A percentile compares a stretch with the other conserved stretches of the same genome.
These are phyloP conservation scores for Trichoderma sp. DNA, from an alignment of 2,329 filamentous ascomycete species.

Conservation along the genomic window DNA sequence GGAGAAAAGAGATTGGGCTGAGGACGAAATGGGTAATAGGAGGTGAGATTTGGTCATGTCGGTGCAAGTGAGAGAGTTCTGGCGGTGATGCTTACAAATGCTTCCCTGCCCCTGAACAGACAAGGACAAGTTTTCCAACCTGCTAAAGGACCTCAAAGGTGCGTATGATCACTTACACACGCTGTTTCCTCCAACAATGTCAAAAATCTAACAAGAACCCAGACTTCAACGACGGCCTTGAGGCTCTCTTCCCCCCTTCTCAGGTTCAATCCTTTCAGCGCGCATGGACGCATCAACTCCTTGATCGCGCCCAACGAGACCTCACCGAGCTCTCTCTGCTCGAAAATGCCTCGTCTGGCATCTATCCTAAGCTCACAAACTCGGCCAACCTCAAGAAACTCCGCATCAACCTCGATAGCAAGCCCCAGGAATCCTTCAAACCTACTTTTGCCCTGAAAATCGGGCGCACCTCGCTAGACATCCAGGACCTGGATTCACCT, in stretches of 20 bases:
- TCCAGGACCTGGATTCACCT: conserved; percentile 17
- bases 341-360: conserved; percentile 40
- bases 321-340: conserved; percentile 41
- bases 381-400: conserved; percentile 45
- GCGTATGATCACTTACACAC: background rate
- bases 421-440: conserved; percentile 39
- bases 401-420: conserved; percentile 45
- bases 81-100: background rate
- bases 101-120: conserved; percentile 28
- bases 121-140: conserved; percentile 43
- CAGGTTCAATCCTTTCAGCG: conserved; percentile 43
- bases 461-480: conserved; percentile 31
- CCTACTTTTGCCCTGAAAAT: conserved; percentile 44
- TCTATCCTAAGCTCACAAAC: conserved; percentile 42
- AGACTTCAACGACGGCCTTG: conserved; percentile 49
- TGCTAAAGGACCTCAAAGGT: conserved; percentile 43
- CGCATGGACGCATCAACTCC: conserved; percentile 46
- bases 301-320: conserved; percentile 44
- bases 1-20: conserved; percentile 35
- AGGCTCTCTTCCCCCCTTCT: conserved; percentile 44
- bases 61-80: background rate
- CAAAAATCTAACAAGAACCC: background rate
- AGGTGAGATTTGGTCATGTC: conserved; percentile 27
- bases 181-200: background rate
- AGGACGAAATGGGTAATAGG: conserved; percentile 45